Percentiles rank a stretch among this genome's conserved stretches.
phyloP scores from a whole-genome alignment of 495 filamentous ascomycete genomes.

The Lophiotrema nucula region DNA sequence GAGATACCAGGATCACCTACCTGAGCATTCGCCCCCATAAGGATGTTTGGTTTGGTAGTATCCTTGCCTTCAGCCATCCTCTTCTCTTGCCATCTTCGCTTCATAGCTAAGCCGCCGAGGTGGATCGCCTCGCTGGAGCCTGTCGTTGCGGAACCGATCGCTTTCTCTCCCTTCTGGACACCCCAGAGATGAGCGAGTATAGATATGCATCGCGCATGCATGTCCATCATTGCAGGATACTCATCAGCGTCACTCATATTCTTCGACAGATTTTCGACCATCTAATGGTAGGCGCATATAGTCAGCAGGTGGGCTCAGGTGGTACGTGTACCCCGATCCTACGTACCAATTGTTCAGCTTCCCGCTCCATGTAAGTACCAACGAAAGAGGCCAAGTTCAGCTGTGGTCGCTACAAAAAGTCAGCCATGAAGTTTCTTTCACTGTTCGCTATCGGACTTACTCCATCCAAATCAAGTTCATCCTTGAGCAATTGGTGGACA shows the following conservation, averaged over 20 bases:
- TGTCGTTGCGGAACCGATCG: conserved; percentile 70
- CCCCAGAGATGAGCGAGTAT: conserved; percentile 72
- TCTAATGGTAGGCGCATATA: no score
- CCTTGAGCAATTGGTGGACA: conserved; percentile 67
- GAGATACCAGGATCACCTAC: neutral
- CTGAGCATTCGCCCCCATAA: conserved; percentile 77
- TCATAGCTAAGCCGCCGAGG: conserved; percentile 75
- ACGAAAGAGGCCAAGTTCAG: conserved; percentile 68
- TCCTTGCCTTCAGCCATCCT: conserved; percentile 60
- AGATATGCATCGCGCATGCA: conserved; percentile 68
- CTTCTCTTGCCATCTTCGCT: conserved; percentile 72
- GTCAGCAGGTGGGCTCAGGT: no score
- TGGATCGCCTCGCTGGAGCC: conserved; percentile 74
- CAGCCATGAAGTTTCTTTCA: neutral
- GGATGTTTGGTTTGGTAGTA: conserved; percentile 64
- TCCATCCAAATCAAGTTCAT: conserved; percentile 73
- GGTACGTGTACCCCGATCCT: no score
- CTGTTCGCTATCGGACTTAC: conserved; percentile 13
- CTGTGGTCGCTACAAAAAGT: conserved; percentile 50
- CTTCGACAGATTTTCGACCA: conserved; percentile 68
- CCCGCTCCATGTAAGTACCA: conserved; percentile 67
- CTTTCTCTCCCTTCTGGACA: conserved; percentile 61
- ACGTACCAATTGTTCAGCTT: conserved; percentile 62
- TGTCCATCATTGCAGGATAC: conserved; percentile 71
- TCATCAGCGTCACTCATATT: conserved; percentile 71